phyloP scores from a whole-genome alignment of 495 filamentous ascomycete species.

The Talaromyces nanjingensis region DNA sequence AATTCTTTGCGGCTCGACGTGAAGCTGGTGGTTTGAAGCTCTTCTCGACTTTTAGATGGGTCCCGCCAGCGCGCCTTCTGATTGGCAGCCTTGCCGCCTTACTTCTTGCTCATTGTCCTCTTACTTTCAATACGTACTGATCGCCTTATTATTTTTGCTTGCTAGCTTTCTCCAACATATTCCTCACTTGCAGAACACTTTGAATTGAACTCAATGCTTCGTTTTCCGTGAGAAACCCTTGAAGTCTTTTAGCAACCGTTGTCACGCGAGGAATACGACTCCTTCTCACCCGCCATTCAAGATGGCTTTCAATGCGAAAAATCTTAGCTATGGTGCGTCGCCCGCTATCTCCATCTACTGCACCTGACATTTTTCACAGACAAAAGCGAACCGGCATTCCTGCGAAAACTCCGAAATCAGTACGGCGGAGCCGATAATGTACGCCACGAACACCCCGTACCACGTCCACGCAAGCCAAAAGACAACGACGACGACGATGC shows the following conservation, averaged over 20 bases:
- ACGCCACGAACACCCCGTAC: constrained; percentile 34
- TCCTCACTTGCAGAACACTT: not conserved
- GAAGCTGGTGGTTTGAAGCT: not conserved
- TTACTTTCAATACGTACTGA: not conserved
- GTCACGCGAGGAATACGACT: not conserved
- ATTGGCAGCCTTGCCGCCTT: constrained; percentile 6
- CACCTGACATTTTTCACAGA: constrained; percentile 20
- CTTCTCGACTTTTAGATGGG: constrained; percentile 3
- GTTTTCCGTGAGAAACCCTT: not conserved
- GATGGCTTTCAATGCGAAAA: constrained; percentile 42
- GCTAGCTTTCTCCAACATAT: not conserved
- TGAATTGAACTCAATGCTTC: not conserved
- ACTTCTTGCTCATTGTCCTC: not conserved
- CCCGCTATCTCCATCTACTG: not conserved
- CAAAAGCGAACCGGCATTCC: constrained; percentile 39
- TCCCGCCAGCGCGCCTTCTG: not conserved
- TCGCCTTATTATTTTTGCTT: not conserved
- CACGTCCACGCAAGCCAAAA: constrained; percentile 32
- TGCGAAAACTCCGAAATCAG: constrained; percentile 37
- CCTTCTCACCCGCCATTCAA: not conserved
- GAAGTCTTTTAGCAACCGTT: not conserved
- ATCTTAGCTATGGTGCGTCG: constrained; percentile 39
- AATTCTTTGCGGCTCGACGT: constrained; percentile 11
- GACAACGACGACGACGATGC: constrained; percentile 38
- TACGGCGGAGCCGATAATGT: constrained; percentile 27